Percentiles rank a stretch among this genome's conserved stretches.
Conservation (phyloP, 768 basidiomycete species). For the Steccherinum ochraceum region DNA sequence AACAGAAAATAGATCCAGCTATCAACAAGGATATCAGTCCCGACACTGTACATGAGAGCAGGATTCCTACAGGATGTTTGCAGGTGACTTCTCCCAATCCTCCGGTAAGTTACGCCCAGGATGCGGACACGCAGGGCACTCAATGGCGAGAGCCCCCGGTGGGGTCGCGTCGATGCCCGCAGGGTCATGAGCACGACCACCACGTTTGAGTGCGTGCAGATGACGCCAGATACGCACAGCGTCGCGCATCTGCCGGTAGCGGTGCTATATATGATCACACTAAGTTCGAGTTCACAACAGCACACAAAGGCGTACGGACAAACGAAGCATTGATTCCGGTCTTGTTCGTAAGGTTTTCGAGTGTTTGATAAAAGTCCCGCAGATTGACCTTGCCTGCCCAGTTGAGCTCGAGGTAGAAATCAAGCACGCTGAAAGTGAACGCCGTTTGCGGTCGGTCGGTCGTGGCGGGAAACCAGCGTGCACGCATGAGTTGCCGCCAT, state of each 20-base stretch:
- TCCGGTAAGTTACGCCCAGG: constrained; percentile 15
- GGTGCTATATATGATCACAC: background rate
- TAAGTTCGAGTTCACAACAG: background rate
- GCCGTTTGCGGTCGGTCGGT: background rate
- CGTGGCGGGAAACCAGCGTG: background rate
- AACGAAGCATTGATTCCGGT: background rate
- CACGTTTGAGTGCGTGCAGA: constrained; percentile 15
- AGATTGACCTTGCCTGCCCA: constrained; percentile 2
- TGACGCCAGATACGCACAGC: constrained; percentile 14
- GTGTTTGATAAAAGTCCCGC: constrained; percentile 4
- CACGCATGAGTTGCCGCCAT: constrained; percentile 14
- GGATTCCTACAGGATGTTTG: constrained; percentile 9
- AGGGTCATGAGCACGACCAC: constrained; percentile 16
- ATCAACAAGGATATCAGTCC: background rate
- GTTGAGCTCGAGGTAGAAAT: constrained; percentile 4
- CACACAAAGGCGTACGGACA: background rate
- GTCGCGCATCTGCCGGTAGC: background rate
- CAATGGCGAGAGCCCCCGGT: constrained; percentile 12
- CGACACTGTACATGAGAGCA: background rate
- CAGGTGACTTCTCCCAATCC: constrained; percentile 12
- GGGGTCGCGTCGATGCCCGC: constrained; percentile 7
- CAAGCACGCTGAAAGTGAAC: background rate
- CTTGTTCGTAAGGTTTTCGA: background rate
- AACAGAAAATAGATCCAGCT: constrained; percentile 22
- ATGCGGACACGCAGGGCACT: constrained; percentile 21